phyloP scores from a whole-genome alignment of 495 filamentous ascomycete genomes.

The Penicillium macrosclerotiorum region DNA sequence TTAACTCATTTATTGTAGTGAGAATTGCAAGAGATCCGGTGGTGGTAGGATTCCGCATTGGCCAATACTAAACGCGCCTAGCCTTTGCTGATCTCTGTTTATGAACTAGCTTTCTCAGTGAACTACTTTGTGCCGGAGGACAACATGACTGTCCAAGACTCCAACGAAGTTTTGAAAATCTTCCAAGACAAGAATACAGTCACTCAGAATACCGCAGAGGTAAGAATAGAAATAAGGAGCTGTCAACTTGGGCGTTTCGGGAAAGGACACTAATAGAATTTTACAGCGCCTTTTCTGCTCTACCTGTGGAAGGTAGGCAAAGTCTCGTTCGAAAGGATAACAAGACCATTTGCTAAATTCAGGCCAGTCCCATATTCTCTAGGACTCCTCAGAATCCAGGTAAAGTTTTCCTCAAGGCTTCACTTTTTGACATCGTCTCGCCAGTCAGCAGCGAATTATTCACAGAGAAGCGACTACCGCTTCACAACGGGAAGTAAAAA shows the following conservation, averaged over 20 bases:
- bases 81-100: background rate
- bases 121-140: conserved; percentile 23
- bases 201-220: background rate
- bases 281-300: conserved; percentile 31
- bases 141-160: conserved; percentile 22
- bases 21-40: conserved; percentile 23
- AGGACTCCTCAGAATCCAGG: conserved; percentile 19
- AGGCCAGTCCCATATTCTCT: conserved; percentile 14
- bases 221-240: conserved; percentile 5
- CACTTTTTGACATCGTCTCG: conserved; percentile 23
- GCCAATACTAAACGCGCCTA: no score
- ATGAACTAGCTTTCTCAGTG: conserved; percentile 22
- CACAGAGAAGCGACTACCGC: conserved; percentile 5
- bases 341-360: background rate
- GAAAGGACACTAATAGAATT: no score
- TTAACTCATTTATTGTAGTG: conserved; percentile 1
- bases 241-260: background rate
- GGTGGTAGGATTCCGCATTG: conserved; percentile 12
- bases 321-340: no score
- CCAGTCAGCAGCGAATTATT: conserved; percentile 17
- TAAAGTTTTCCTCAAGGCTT: conserved; percentile 24
- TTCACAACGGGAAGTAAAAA: background rate
- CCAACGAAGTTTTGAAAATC: conserved; percentile 6
- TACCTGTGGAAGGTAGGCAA: conserved; percentile 28
- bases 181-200: conserved; percentile 19